phyloP scores from a whole-genome alignment of 2,329 filamentous ascomycete genomes.

The Stromatinia cepivora region DNA sequence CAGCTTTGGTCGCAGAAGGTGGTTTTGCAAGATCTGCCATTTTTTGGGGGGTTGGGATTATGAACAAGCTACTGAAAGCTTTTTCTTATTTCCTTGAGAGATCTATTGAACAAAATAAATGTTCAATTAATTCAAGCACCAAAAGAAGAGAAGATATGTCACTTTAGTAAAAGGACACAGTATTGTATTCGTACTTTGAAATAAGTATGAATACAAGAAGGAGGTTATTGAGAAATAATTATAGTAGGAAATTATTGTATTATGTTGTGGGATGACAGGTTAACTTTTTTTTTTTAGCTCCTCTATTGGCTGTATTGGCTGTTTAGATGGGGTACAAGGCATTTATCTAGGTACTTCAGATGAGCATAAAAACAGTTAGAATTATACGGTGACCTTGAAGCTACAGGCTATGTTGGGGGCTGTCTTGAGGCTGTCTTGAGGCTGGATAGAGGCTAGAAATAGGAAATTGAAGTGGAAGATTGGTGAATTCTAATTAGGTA shows the following conservation, averaged over 20 bases:
- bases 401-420: not conserved
- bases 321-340: not conserved
- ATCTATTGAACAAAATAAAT: slow-evolving; percentile 9
- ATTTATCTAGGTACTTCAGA: not conserved
- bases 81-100: not conserved
- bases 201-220: slow-evolving; percentile 6
- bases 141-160: not conserved
- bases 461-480: no score
- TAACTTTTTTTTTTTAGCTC: slow-evolving; percentile 12
- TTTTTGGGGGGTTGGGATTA: slow-evolving; percentile 9
- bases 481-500: no score
- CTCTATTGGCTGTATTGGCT: not conserved
- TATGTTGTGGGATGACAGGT: slow-evolving; percentile 20
- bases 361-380: not conserved
- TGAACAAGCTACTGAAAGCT: not conserved
- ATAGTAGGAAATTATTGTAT: slow-evolving; percentile 11
- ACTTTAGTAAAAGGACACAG: slow-evolving; percentile 2
- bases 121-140: slow-evolving; percentile 8
- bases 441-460: not conserved
- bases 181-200: slow-evolving; percentile 1
- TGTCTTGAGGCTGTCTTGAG: not conserved
- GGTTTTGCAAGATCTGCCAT: slow-evolving; percentile 51
- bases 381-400: not conserved
- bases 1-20: slow-evolving; percentile 46
- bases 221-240: not conserved